These are phyloP conservation scores for Mycena capillaripes DNA, from an alignment of 768 basidiomycete species.

Conservation along the genomic window DNA sequence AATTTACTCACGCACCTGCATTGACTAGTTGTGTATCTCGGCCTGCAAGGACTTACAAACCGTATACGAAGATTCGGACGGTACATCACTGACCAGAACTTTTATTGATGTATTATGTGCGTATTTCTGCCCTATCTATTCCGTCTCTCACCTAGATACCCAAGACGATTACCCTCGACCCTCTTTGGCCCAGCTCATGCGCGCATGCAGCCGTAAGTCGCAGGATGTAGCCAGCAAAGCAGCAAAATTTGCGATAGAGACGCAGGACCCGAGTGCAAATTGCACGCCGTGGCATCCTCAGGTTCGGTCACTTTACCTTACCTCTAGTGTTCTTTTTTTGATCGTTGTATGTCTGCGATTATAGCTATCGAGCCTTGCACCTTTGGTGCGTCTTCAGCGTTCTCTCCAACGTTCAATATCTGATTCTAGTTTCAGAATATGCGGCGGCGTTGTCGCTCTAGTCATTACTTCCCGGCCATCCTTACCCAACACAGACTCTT, in stretches of 20 bases:
- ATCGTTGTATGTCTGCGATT: background rate
- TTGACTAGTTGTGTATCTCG: background rate
- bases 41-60: slow-evolving; percentile 6
- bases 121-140: background rate
- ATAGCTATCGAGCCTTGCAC: background rate
- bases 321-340: background rate
- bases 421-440: background rate
- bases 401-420: background rate
- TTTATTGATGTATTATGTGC: background rate
- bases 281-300: slow-evolving; percentile 9
- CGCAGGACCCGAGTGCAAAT: no score
- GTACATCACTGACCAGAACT: background rate
- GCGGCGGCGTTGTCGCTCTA: background rate
- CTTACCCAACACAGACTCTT: no score
- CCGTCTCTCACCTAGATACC: background rate
- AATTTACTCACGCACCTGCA: no score
- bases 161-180: background rate
- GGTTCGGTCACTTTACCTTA: background rate
- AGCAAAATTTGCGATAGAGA: no score
- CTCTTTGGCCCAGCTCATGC: background rate
- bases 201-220: background rate
- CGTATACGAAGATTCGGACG: background rate
- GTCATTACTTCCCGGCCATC: no score
- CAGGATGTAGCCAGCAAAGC: background rate
- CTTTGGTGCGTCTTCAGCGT: background rate